Evolutionary conservation across 345 rosid species (phyloP).

Genomic region (Adansonia digitata): DNA sequence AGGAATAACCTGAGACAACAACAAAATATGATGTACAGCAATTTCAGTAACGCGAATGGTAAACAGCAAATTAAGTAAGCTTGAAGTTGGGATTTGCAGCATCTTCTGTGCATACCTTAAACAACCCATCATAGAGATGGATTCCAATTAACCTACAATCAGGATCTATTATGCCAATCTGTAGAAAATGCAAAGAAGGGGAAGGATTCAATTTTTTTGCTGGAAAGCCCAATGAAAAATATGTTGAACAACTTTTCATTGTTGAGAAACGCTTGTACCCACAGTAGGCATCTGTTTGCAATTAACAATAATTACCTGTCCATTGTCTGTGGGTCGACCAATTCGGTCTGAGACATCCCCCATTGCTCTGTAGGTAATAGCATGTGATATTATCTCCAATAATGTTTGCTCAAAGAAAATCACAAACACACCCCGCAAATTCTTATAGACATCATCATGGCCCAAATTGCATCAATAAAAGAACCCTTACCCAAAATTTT

Average conservation of each 20-base stretch:
- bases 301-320: conserved; percentile 55
- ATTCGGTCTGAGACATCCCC: conserved; percentile 96
- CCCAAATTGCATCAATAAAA: background rate
- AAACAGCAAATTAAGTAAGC: background rate
- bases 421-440: background rate
- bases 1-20: conserved; percentile 67
- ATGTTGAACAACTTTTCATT: background rate
- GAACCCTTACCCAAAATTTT: background rate
- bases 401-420: background rate
- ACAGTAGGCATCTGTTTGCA: background rate
- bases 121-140: conserved; percentile 92
- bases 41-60: background rate
- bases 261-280: background rate
- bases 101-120: conserved; percentile 50
- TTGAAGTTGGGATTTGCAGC: background rate
- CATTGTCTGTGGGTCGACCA: conserved; percentile 87
- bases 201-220: conserved; percentile 3
- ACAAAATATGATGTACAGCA: background rate
- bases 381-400: background rate
- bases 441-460: background rate
- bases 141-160: conserved; percentile 94
- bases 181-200: conserved; percentile 14
- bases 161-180: conserved; percentile 97
- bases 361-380: conserved; percentile 60
- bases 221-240: background rate